Conservation (phyloP, 148 eudicot species). For the Rhododendron molle region DNA sequence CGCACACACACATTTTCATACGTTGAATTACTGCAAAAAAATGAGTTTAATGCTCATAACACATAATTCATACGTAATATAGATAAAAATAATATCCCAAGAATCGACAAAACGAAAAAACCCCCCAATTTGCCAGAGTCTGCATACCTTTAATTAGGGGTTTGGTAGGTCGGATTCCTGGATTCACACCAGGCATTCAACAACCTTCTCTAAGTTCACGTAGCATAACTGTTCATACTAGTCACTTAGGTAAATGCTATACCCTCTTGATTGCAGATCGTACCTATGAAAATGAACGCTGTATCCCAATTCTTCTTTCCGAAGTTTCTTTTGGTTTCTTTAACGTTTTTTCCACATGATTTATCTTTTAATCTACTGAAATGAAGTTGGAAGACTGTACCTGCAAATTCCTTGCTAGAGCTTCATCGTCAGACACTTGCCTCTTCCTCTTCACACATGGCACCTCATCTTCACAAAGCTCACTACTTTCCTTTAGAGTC, state of each 20-base stretch:
- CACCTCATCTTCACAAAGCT: slow-evolving; percentile 15
- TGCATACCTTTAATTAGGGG: not conserved
- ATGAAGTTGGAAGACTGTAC: slow-evolving; percentile 19
- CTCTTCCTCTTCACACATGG: slow-evolving; percentile 41
- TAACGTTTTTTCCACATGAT: not conserved
- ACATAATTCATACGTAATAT: not conserved
- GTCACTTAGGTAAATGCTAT: not conserved
- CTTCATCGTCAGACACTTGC: slow-evolving; percentile 38
- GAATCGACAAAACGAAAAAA: not conserved
- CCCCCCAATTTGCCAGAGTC: not conserved
- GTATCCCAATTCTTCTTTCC: too few species aligned
- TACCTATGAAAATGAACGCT: not conserved
- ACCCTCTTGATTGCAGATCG: not conserved
- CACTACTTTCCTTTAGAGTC: slow-evolving; percentile 16
- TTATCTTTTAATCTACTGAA: not conserved
- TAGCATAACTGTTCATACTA: not conserved
- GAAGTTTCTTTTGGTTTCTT: not conserved
- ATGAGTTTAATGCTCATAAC: not conserved
- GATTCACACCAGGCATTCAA: not conserved
- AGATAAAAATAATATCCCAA: not conserved
- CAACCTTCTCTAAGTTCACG: not conserved
- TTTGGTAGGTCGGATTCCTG: not conserved
- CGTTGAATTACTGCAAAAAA: not conserved
- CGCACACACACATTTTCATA: too few species aligned
- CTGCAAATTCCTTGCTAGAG: slow-evolving; percentile 30